phyloP scores from a whole-genome alignment of 2,329 filamentous ascomycete genomes.

The Colletotrichum incanum region DNA sequence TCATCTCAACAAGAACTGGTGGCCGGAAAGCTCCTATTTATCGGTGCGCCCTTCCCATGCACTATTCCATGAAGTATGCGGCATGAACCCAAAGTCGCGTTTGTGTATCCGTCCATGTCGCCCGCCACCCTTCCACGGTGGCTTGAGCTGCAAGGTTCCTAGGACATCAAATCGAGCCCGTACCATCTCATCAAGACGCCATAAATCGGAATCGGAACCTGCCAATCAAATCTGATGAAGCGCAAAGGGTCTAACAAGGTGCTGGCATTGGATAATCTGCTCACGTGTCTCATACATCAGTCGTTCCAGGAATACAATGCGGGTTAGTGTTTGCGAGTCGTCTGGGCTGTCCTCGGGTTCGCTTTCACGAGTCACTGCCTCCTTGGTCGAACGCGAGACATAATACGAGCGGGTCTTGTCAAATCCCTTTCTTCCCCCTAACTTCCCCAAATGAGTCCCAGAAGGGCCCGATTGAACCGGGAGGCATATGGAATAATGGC shows the following conservation, averaged over 20 bases:
- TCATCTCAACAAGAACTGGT: constrained; percentile 3
- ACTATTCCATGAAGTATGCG: neutral
- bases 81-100: neutral
- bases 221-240: constrained; percentile 20
- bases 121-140: constrained; percentile 15
- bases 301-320: constrained; percentile 36
- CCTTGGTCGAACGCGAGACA: constrained; percentile 9
- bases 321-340: constrained; percentile 11
- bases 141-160: constrained; percentile 25
- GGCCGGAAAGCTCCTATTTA: constrained; percentile 28
- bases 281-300: constrained; percentile 43
- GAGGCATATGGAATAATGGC: neutral
- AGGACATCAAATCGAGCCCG: neutral
- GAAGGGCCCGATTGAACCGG: constrained; percentile 5
- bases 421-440: neutral
- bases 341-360: constrained; percentile 27
- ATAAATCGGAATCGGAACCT: neutral
- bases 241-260: constrained; percentile 14
- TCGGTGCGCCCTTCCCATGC: constrained; percentile 7
- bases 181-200: constrained; percentile 3
- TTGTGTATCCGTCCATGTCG: neutral
- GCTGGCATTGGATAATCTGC: constrained; percentile 16
- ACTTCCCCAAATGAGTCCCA: neutral
- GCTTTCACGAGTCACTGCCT: constrained; percentile 22
- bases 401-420: constrained; percentile 21